phyloP scores from a whole-genome alignment of 768 basidiomycete species.

The Lactifluus volemus region DNA sequence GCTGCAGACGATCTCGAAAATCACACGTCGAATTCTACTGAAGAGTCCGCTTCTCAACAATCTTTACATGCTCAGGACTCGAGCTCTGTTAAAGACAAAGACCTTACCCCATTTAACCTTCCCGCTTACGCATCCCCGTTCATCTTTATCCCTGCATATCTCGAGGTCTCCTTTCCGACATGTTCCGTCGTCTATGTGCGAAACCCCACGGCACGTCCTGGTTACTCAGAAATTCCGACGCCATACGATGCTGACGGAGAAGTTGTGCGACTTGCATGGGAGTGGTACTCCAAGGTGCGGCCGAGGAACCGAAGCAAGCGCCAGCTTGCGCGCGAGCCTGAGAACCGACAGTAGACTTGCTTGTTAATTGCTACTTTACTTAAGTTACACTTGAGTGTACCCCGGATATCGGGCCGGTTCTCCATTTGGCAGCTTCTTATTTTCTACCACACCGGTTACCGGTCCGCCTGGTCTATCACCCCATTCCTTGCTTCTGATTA shows the following conservation, averaged over 20 bases:
- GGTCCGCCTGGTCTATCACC: no score
- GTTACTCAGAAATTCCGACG: conserved; percentile 90
- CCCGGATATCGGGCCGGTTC: neutral
- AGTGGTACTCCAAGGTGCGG: conserved; percentile 77
- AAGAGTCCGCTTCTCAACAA: neutral
- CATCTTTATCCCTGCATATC: conserved; percentile 89
- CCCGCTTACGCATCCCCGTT: conserved; percentile 84
- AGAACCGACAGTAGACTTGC: conserved; percentile 16
- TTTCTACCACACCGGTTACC: no score
- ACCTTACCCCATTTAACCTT: conserved; percentile 69
- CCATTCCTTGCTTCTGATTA: neutral
- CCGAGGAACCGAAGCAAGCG: conserved; percentile 39
- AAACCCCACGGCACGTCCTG: conserved; percentile 93
- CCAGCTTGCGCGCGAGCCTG: conserved; percentile 18
- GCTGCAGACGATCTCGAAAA: conserved; percentile 21
- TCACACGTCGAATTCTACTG: conserved; percentile 8
- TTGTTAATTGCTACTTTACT: neutral
- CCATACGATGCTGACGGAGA: conserved; percentile 96
- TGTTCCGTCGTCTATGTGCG: conserved; percentile 91
- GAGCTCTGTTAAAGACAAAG: conserved; percentile 2
- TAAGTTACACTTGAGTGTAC: neutral
- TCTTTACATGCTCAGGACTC: conserved; percentile 3
- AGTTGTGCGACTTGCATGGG: conserved; percentile 88
- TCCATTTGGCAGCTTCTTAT: no score
- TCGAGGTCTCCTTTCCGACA: conserved; percentile 77